Percentiles rank a stretch among this genome's conserved stretches.
phyloP scores from a whole-genome alignment of 2,329 filamentous ascomycete genomes.

The Sporothrix humicola region DNA sequence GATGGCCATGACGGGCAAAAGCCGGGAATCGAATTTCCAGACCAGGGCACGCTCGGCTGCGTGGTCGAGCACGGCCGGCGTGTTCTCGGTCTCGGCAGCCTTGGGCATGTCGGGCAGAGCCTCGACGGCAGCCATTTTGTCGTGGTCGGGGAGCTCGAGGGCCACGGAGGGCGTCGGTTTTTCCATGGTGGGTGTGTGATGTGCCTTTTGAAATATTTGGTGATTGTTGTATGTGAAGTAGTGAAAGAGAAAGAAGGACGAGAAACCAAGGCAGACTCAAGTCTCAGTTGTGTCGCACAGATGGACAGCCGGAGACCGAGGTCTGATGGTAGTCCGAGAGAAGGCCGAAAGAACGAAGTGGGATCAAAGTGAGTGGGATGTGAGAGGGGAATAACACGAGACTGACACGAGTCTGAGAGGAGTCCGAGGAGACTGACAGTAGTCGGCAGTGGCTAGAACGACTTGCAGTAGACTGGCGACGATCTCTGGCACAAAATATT shows the following conservation, averaged over 20 bases:
- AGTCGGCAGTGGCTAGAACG: no score
- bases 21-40: slow-evolving; percentile 60
- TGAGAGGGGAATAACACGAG: background rate
- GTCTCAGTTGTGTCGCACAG: background rate
- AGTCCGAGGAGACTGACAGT: background rate
- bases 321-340: background rate
- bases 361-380: background rate
- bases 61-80: slow-evolving; percentile 46
- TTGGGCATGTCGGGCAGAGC: background rate
- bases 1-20: slow-evolving; percentile 59
- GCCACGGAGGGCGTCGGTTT: background rate
- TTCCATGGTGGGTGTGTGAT: background rate
- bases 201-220: no score
- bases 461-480: background rate
- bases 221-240: background rate
- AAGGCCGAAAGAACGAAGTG: background rate
- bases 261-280: background rate
- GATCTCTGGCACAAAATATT: slow-evolving; percentile 6
- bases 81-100: slow-evolving; percentile 27
- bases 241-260: background rate
- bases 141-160: background rate
- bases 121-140: slow-evolving; percentile 27
- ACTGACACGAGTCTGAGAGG: background rate
- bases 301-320: slow-evolving; percentile 5
- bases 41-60: slow-evolving; percentile 57